These are phyloP conservation scores for Apocynum venetum DNA, from an alignment of 257 asterid genomes.

Conservation along the genomic window DNA sequence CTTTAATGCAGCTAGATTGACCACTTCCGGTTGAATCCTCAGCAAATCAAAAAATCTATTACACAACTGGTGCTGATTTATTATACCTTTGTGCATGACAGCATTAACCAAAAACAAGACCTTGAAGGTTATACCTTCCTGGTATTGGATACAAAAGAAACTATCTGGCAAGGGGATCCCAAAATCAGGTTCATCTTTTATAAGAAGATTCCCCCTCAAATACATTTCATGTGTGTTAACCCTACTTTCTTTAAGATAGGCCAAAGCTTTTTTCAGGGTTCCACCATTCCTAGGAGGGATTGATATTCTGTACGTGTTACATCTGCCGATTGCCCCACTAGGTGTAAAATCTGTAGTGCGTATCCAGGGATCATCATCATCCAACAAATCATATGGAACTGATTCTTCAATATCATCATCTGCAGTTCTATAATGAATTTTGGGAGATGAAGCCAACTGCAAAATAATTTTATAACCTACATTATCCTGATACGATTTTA, in stretches of 20 bases:
- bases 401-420: conserved; percentile 79
- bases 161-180: conserved; percentile 49
- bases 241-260: conserved; percentile 43
- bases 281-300: conserved; percentile 51
- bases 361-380: conserved; percentile 98
- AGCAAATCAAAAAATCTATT: conserved; percentile 47
- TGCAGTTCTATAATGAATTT: conserved; percentile 68
- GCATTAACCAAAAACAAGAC: conserved; percentile 72
- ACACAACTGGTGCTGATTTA: conserved; percentile 81
- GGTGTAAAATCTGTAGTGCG: conserved; percentile 78
- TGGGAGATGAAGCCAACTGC: conserved; percentile 76
- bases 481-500: conserved; percentile 34
- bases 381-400: conserved; percentile 71
- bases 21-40: conserved; percentile 52
- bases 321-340: conserved; percentile 82
- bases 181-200: conserved; percentile 59
- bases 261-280: conserved; percentile 38
- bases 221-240: conserved; percentile 26
- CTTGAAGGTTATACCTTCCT: conserved; percentile 49
- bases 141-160: conserved; percentile 57
- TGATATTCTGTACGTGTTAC: conserved; percentile 61
- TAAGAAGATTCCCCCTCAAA: conserved; percentile 15
- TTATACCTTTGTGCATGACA: conserved; percentile 68
- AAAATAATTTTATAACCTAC: conserved; percentile 40
- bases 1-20: conserved; percentile 56